Evolutionary conservation across 1,139 yeast genomes (phyloP).

Genomic region (Hansenula lynferdii): DNA sequence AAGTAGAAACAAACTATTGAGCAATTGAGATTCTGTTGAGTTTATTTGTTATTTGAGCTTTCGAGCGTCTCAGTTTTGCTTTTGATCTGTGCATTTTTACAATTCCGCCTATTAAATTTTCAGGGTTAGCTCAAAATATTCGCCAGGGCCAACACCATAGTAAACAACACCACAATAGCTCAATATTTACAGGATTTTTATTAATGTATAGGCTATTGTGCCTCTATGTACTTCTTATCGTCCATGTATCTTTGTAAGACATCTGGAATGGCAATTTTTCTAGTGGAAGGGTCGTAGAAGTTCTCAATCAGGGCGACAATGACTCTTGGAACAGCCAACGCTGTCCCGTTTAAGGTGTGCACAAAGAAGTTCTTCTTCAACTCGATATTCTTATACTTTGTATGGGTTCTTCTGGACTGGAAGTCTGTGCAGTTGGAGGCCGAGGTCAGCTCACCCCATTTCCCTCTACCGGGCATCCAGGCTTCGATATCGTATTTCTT

Average conservation of each 20-base stretch:
- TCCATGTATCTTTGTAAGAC: slow-evolving; percentile 69
- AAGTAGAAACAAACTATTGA: no score
- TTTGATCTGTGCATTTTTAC: no score
- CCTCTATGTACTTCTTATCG: slow-evolving; percentile 26
- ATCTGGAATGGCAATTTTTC: slow-evolving; percentile 60
- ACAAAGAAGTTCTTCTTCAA: slow-evolving; percentile 45
- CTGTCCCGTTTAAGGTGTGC: slow-evolving; percentile 92
- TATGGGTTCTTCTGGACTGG: slow-evolving; percentile 80
- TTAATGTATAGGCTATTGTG: background rate
- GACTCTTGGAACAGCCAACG: slow-evolving; percentile 91
- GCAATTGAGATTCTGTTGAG: no score
- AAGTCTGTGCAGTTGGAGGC: slow-evolving; percentile 91
- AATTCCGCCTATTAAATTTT: no score
- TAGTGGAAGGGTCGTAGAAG: slow-evolving; percentile 55
- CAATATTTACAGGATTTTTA: no score
- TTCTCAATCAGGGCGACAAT: slow-evolving; percentile 87
- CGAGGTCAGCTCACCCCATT: slow-evolving; percentile 92
- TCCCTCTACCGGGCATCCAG: slow-evolving; percentile 96
- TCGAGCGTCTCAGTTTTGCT: no score
- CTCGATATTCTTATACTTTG: slow-evolving; percentile 38
- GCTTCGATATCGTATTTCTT: slow-evolving; percentile 94
- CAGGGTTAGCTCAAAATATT: no score
- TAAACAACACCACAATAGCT: no score
- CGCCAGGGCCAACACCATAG: no score
- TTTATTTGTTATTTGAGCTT: no score